Percentiles rank a stretch among this genome's conserved stretches.
Conservation (phyloP, 2,329 filamentous ascomycete genomes). For the Xylaria sp. region DNA sequence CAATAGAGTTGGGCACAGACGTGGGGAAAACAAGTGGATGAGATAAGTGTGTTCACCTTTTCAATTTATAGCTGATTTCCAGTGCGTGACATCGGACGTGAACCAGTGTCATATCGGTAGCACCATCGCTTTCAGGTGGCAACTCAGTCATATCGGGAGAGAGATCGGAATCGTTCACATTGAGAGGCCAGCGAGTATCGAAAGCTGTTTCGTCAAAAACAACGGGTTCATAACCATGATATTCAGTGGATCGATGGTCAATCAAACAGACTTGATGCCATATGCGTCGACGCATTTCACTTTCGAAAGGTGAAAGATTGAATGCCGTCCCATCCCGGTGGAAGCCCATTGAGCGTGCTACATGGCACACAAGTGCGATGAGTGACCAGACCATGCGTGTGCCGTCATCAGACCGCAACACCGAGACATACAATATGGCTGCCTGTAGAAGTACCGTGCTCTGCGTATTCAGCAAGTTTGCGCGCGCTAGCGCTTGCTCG, state of each 20-base stretch:
- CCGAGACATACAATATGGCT: conserved; percentile 69
- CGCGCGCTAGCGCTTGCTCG: conserved; percentile 71
- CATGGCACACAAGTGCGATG: conserved; percentile 45
- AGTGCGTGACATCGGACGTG: conserved; percentile 56
- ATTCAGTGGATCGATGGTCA: conserved; percentile 61
- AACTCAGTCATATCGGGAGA: conserved; percentile 53
- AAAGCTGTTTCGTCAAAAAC: conserved; percentile 55
- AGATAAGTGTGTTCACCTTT: conserved; percentile 24
- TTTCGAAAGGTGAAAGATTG: conserved; percentile 59
- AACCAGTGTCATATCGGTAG: conserved; percentile 58
- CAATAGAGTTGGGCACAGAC: not conserved
- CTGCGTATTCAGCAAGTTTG: conserved; percentile 70
- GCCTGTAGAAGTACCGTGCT: conserved; percentile 72
- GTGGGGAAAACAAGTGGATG: not conserved
- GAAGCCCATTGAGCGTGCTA: conserved; percentile 56
- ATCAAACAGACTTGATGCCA: conserved; percentile 63
- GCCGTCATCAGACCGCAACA: conserved; percentile 57
- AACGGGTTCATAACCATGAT: conserved; percentile 59
- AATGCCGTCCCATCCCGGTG: conserved; percentile 63
- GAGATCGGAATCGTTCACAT: conserved; percentile 64
- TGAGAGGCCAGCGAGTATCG: conserved; percentile 60
- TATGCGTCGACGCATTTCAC: conserved; percentile 62
- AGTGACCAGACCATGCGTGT: conserved; percentile 55
- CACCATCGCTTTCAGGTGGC: conserved; percentile 47
- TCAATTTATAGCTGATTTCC: conserved; percentile 26